Evolutionary conservation across 768 basidiomycete genomes (phyloP).

Genomic region (Podaxis mareebaensis): DNA sequence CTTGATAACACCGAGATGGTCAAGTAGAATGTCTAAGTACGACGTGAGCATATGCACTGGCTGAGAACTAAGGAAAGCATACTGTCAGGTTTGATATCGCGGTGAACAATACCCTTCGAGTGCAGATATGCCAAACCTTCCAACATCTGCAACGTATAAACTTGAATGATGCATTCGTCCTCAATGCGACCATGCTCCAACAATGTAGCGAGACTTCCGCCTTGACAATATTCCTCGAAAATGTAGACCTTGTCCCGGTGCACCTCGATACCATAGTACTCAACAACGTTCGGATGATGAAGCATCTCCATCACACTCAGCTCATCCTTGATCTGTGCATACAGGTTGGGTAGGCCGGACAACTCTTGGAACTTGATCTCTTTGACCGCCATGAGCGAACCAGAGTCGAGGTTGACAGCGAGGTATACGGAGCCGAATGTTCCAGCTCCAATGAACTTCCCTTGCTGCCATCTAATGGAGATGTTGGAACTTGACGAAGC

Average conservation of each 20-base stretch:
- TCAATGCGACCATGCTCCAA: conserved; percentile 94
- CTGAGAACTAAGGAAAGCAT: conserved; percentile 33
- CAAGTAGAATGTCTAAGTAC: conserved; percentile 83
- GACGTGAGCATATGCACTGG: background rate
- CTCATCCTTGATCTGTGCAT: conserved; percentile 94
- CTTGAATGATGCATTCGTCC: conserved; percentile 92
- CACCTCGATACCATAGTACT: conserved; percentile 98
- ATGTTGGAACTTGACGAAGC: conserved; percentile 96
- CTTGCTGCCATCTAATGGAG: conserved; percentile 97
- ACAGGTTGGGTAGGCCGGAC: conserved; percentile 82
- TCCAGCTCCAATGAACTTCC: conserved; percentile 96
- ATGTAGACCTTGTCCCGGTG: conserved; percentile 99
- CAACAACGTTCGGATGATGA: conserved; percentile 95
- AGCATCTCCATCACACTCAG: conserved; percentile 98
- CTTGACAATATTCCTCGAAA: conserved; percentile 98
- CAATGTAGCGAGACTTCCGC: conserved; percentile 86
- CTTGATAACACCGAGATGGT: conserved; percentile 90
- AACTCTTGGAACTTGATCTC: conserved; percentile 97
- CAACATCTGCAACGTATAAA: conserved; percentile 97
- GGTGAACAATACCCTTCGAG: conserved; percentile 88
- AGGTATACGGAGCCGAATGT: conserved; percentile 99
- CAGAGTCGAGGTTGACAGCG: conserved; percentile 94
- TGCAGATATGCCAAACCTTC: conserved; percentile 94
- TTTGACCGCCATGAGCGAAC: conserved; percentile 98
- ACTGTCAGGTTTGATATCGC: conserved; percentile 99